Percentiles rank a stretch among this genome's conserved stretches.
Evolutionary conservation across 106 monocot genomes (phyloP).

Genomic region (Dendrobium officinale): DNA sequence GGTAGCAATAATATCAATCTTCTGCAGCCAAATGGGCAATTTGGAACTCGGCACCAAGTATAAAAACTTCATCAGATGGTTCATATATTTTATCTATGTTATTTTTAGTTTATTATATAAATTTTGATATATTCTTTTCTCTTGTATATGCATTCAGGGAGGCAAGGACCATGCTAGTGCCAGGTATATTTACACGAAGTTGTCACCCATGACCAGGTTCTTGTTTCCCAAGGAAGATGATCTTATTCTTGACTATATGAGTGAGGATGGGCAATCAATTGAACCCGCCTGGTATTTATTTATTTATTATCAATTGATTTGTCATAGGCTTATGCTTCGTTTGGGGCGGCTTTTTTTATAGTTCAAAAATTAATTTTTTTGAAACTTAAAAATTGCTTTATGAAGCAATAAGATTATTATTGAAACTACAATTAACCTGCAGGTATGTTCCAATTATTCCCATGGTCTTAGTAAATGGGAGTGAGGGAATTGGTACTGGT

Average conservation of each 20-base stretch:
- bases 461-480: slow-evolving; percentile 90
- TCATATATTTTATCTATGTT: background rate
- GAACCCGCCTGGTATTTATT: slow-evolving; percentile 75
- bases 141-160: slow-evolving; percentile 37
- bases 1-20: slow-evolving; percentile 93
- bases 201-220: slow-evolving; percentile 65
- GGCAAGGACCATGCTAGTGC: slow-evolving; percentile 90
- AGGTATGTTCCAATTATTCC: slow-evolving; percentile 95
- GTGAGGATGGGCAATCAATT: slow-evolving; percentile 86
- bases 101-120: background rate
- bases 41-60: slow-evolving; percentile 86
- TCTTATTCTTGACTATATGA: slow-evolving; percentile 68
- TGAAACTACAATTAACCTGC: background rate
- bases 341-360: too few relatives aligned
- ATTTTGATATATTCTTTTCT: background rate
- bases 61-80: slow-evolving; percentile 3
- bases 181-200: slow-evolving; percentile 74
- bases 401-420: too few relatives aligned
- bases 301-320: background rate
- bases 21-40: slow-evolving; percentile 73
- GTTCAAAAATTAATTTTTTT: too few relatives aligned
- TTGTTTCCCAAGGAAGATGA: slow-evolving; percentile 95
- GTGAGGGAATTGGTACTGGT: slow-evolving; percentile 98
- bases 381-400: too few relatives aligned
- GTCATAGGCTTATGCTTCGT: background rate